A percentile compares a stretch with the other conserved stretches of the same genome.
These are phyloP conservation scores for Agaricus subrufescens DNA, from an alignment of 768 basidiomycete genomes.

Conservation along the genomic window DNA sequence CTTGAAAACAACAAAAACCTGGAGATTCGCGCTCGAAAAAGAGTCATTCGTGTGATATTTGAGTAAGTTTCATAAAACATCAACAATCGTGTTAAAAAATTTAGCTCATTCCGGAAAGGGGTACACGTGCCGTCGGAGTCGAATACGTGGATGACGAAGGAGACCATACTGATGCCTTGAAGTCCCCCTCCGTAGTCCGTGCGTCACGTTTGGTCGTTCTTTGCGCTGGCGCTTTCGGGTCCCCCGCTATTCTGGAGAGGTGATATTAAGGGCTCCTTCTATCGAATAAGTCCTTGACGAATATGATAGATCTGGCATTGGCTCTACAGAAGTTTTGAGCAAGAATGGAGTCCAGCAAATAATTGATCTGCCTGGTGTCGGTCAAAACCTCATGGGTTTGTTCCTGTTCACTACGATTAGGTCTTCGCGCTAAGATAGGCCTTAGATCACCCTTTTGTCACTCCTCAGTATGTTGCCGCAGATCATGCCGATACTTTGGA, in stretches of 20 bases:
- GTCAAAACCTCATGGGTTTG: conserved; percentile 59
- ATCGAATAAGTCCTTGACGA: not conserved
- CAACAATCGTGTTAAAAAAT: not conserved
- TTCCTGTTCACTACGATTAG: not conserved
- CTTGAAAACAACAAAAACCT: conserved; percentile 35
- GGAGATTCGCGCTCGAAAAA: conserved; percentile 30
- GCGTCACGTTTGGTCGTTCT: conserved; percentile 45
- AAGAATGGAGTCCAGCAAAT: conserved; percentile 41
- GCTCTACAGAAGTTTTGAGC: conserved; percentile 42
- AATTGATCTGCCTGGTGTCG: conserved; percentile 72
- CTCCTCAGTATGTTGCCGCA: conserved; percentile 37
- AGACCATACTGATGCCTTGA: conserved; percentile 17
- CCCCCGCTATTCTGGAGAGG: conserved; percentile 51
- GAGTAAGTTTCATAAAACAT: conserved; percentile 26
- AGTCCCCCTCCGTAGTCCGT: conserved; percentile 20
- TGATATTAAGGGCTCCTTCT: not conserved
- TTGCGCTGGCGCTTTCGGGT: conserved; percentile 51
- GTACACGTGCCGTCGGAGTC: conserved; percentile 41
- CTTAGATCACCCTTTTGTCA: conserved; percentile 36
- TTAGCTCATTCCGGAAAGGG: conserved; percentile 18
- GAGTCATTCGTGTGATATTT: conserved; percentile 46
- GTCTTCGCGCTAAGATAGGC: not conserved
- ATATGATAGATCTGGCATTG: conserved; percentile 43
- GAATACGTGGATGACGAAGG: conserved; percentile 41
- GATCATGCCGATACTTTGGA: conserved; percentile 48